A percentile compares a stretch with the other conserved stretches of the same genome.
These are phyloP conservation scores for Penicillium canescens DNA, from an alignment of 495 filamentous ascomycete genomes.

Conservation along the genomic window DNA sequence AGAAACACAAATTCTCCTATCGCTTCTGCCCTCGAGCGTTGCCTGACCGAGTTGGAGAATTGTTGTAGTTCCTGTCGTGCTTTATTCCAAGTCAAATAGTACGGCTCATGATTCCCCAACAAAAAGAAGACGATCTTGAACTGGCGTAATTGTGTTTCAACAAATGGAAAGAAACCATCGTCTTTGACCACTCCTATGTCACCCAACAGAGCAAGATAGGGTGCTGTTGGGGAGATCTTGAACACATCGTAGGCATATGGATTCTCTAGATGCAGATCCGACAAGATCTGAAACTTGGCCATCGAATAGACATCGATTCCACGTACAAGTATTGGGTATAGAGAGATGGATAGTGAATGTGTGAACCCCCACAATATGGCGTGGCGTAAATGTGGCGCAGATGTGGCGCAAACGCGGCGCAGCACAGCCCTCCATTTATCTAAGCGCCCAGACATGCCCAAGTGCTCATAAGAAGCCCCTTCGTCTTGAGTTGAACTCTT, in stretches of 20 bases:
- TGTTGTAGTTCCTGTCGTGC: constrained; percentile 20
- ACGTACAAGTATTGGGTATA: too few species aligned
- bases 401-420: constrained; percentile 23
- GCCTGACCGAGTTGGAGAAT: constrained; percentile 21
- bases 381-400: constrained; percentile 15
- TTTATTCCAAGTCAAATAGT: constrained; percentile 40
- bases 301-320: constrained; percentile 2
- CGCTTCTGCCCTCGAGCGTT: not conserved
- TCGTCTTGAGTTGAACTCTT: constrained; percentile 10
- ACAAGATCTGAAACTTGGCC: constrained; percentile 51
- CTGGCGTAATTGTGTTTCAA: constrained; percentile 42
- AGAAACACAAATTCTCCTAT: constrained; percentile 22
- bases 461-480: constrained; percentile 20
- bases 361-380: too few species aligned
- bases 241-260: constrained; percentile 48
- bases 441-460: constrained; percentile 27
- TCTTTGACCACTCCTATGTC: constrained; percentile 54
- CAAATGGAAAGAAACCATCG: constrained; percentile 40
- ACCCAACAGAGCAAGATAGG: constrained; percentile 56
- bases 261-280: constrained; percentile 58
- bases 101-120: constrained; percentile 60
- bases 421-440: constrained; percentile 23
- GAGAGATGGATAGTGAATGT: too few species aligned
- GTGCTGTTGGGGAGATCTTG: constrained; percentile 41
- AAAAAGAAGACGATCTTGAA: constrained; percentile 53